Base-by-base conservation (phyloP, 2,329 filamentous ascomycete genomes). In the Cadophora malorum region DNA sequence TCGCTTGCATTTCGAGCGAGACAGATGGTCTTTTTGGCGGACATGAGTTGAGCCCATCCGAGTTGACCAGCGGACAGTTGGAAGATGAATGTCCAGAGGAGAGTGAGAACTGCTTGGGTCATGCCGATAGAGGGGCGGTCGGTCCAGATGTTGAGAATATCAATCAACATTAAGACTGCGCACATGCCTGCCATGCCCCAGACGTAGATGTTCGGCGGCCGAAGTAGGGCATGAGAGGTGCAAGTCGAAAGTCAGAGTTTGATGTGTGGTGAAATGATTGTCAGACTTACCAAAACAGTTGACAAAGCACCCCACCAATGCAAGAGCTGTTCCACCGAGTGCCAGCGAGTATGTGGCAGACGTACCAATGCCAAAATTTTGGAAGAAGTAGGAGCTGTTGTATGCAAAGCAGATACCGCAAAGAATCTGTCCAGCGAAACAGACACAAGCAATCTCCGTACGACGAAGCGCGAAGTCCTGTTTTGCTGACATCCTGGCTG, bases 21-120 rank as follows among this genome's bases (percentile, higher is more conserved):
- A 33, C 61, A 63, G 45, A 63, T 63, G 1, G 61, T 63, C 47
- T 63, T 63, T 63, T 38, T 63, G 61, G 7, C 61, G 45, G 25
- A 63, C 31, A 21, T 47, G 61, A 21, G 61, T 63, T 10, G 61
- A 63, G 45, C 61, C 61, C 50, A 41, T 8, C 56, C 56, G n/a
- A 60, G 56, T 45, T 60, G 56, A 21, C 56, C 56, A 12, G 38
- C 56, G 14, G 56, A 60, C 21, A 63, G 61, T n/a, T 63, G 61
- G 61, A 63, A 63, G 31, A 63, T 63, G 28, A 63, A 47, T 21
- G 61, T 63, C 61, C 61, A 63, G 47, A 63, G 61, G 28, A 63
- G 47, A 41, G 61, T 63, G 49, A 63, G 61, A 38, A 63, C 61
- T 52, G 61, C 47, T 53, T 63, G 61, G 33, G 61, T 49, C 61